Evolutionary conservation across 164 flowering plant genomes (phyloP), one percentile per base, ranked within the genome.

Genomic region (Aristolochia contorta): DNA sequence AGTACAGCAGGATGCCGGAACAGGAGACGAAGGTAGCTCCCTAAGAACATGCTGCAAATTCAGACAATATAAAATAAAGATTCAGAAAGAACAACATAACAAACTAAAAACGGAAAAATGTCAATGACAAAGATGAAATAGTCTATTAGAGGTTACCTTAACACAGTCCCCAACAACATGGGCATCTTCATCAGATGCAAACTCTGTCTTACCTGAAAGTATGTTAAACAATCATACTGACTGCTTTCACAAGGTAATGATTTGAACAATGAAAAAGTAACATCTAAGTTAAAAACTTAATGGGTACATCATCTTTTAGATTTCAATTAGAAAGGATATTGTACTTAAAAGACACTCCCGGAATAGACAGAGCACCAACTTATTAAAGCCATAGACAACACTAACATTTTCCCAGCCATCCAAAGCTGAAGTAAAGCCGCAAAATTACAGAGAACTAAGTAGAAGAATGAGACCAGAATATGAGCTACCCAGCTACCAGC

Each of bases 21-120:
- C 99, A 16, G 99, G 99, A 62, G 99, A 94, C 6, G 99, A 91
- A n/a, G 99, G 99, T n/a, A 94, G 82, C 71, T 94, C 97, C 67
- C 99, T 82, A 50, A 94, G 88, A 63, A 94, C 89, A 81, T 89
- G 96, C 99, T 94, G 81, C 63, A 73, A 33, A 68, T 49, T 24
- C 75, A 60, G 74, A 16, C 54, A 3, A 51, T 54, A 37, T 14
- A 57, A 25, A 32, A 51, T 37, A 46, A 33, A 21, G 21, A 22
- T 32, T 16, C 23, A 30, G 60, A 56, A 59, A 49, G 23, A 3
- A 23, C 16, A 47, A 9, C 23, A 60, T 51, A 25, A 1, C 8
- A 2, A 12, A 51, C 23, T 47, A 57, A 23, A 22, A 37, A 8
- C 43, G 10, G 5, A 56, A 5, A 48, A 50, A 19, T 14, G 32